Evolutionary conservation across 257 asterid genomes (phyloP), one percentile per base, ranked within the genome.

Genomic region (Capsicum pubescens): DNA sequence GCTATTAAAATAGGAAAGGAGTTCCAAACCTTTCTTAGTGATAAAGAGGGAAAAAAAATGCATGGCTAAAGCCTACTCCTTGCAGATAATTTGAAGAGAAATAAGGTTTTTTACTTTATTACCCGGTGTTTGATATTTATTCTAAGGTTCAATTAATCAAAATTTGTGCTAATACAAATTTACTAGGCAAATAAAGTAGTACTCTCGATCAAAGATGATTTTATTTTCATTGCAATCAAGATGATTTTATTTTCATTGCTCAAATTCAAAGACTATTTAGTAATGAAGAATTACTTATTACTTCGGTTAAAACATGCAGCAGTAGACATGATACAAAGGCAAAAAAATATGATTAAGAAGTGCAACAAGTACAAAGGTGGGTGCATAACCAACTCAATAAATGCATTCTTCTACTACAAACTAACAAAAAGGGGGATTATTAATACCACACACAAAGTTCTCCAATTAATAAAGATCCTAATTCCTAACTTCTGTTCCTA

Each of bases 281-380:
- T 6, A 16, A 15, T 1, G n/a, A 32, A 35, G 6, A 61, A 61
- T 4, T 66, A 32, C 10, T 66, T 66, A 32, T 32, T 10, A 3
- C 48, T 66, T n/a, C 15, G 7, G 10, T 32, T 13, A 66, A 32
- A 32, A 66, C 10, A 66, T 16, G 16, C 12, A 52, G 14, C 14
- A 54, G 5, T 54, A 54, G 57, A 11, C 15, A 54, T 12, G 57
- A 54, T 52, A 10, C 15, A 52, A 52, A 52, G 14, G 57, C 3
- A 2, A 3, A 11, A 11, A 54, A 3, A 54, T 10, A 54, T 54
- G n/a, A 44, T 71, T 71, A 17, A 17, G 57, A 71, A 46, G 39
- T n/a, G 61, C 59, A 72, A n/a, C 44, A 74, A 12, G 61, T 52
- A 50, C 46, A 76, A 50, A 76, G 48, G 81, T 74, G 21, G 16